These are phyloP conservation scores for Podospora tetraspora DNA, from an alignment of 495 filamentous ascomycete species.

Conservation along the genomic window DNA sequence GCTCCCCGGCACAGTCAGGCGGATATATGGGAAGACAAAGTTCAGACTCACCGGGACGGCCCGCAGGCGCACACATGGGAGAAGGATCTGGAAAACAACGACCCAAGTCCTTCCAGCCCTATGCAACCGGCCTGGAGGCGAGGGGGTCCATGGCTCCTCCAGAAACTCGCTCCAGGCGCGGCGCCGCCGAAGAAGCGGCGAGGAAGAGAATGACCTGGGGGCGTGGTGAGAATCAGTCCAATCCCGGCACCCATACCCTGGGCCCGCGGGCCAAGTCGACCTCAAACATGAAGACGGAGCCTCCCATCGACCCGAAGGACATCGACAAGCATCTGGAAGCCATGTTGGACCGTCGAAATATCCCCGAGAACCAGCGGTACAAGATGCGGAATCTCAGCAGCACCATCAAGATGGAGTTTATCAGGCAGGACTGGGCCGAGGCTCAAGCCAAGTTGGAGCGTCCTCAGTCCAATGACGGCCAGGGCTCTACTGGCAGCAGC, in stretches of 20 bases:
- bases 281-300: slow-evolving; percentile 25
- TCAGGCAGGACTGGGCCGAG: slow-evolving; percentile 77
- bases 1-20: slow-evolving; percentile 3
- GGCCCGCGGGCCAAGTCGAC: slow-evolving; percentile 27
- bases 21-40: slow-evolving; percentile 13
- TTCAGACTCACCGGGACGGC: slow-evolving; percentile 5
- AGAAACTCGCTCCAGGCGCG: slow-evolving; percentile 9
- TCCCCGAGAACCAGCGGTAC: slow-evolving; percentile 86
- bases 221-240: slow-evolving; percentile 4
- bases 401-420: slow-evolving; percentile 91
- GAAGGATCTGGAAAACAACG: slow-evolving; percentile 16
- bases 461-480: slow-evolving; percentile 33
- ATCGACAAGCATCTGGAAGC: slow-evolving; percentile 55
- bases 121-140: slow-evolving; percentile 10
- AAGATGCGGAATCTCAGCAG: slow-evolving; percentile 87
- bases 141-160: slow-evolving; percentile 2
- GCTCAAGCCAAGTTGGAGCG: slow-evolving; percentile 41
- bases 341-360: slow-evolving; percentile 78
- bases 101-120: slow-evolving; percentile 30
- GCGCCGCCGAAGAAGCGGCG: background rate
- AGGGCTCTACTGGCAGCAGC: slow-evolving; percentile 20
- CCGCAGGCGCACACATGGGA: background rate
- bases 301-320: slow-evolving; percentile 41
- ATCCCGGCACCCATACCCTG: slow-evolving; percentile 14
- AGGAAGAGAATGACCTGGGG: slow-evolving; percentile 27